phyloP scores from a whole-genome alignment of 2,329 filamentous ascomycete genomes.

The Xylaria sp. region DNA sequence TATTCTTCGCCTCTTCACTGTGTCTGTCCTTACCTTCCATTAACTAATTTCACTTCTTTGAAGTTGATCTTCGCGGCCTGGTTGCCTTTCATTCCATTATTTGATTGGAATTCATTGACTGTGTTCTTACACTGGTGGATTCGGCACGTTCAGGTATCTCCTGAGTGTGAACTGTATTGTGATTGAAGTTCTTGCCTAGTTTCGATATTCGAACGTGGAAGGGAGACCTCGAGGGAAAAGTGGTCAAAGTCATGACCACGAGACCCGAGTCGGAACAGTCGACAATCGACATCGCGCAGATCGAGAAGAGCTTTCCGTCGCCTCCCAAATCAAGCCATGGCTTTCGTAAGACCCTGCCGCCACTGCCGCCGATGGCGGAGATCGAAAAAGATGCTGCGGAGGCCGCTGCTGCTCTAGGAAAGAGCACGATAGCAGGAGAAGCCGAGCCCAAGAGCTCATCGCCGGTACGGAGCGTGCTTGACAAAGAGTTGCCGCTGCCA shows the following conservation, averaged over 20 bases:
- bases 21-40: conserved; percentile 33
- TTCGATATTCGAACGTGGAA: conserved; percentile 6
- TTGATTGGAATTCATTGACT: conserved; percentile 22
- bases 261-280: conserved; percentile 39
- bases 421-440: conserved; percentile 12
- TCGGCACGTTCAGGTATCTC: conserved; percentile 7
- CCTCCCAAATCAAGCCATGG: conserved; percentile 39
- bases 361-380: conserved; percentile 43
- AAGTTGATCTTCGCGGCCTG: conserved; percentile 50
- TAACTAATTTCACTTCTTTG: conserved; percentile 42
- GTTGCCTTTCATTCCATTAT: conserved; percentile 40
- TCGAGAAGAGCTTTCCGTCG: conserved; percentile 41
- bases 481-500: conserved; percentile 36
- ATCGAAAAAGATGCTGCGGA: conserved; percentile 32
- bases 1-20: conserved; percentile 18
- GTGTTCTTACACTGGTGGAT: background rate
- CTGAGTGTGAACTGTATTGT: conserved; percentile 1
- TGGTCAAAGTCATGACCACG: conserved; percentile 35
- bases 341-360: conserved; percentile 44
- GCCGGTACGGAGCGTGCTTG: conserved; percentile 25
- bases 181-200: background rate
- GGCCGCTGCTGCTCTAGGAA: conserved; percentile 14
- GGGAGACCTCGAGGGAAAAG: background rate
- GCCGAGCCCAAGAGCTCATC: conserved; percentile 32
- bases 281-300: conserved; percentile 42